Evolutionary conservation across 345 rosid genomes (phyloP), one percentile per base, ranked within the genome.

Genomic region (Eutrema heterophyllum): DNA sequence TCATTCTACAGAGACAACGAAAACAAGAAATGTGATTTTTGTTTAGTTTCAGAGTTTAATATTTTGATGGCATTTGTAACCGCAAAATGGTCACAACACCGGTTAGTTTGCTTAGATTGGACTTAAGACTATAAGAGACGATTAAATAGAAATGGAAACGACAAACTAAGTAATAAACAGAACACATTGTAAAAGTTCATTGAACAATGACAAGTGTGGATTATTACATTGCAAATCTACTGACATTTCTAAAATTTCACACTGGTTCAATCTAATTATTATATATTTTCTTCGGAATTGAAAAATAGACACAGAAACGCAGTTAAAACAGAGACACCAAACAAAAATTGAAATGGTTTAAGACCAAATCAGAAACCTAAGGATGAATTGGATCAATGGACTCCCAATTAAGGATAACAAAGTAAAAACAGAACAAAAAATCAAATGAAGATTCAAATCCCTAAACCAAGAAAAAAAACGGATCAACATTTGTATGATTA

Each of bases 1-100:
- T 79, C 90, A 88, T 84, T 61, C 46, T 68, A 58, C 58, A 51
- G 6, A 43, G 2, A 9, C n/a, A 51, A 33, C 27, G 32, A 35
- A 16, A 44, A 15, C 53, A 63, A 52, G 4, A 43, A 59, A 21
- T 16, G 53, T 38, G 11, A 16, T 29, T 32, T 5, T 8, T 7
- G 1, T 2, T 68, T 29, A 30, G 35, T 30, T 18, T 27, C 53
- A 68, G 16, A 5, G 0, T 9, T 12, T 55, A 30, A 30, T 21
- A 33, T 33, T 4, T 36, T 2, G 9, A 36, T 33, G 13, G 24
- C 24, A 21, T n/a, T n/a, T n/a, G n/a, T n/a, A n/a, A n/a, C n/a
- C n/a, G n/a, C n/a, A n/a, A n/a, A n/a, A n/a, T 27, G 29, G 29
- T 27, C 29, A 43, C 16, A 5, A 13, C 16, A 5, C 3, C 40